phyloP scores from a whole-genome alignment of 805 yeast species.

The Sungouiella thailandica region DNA sequence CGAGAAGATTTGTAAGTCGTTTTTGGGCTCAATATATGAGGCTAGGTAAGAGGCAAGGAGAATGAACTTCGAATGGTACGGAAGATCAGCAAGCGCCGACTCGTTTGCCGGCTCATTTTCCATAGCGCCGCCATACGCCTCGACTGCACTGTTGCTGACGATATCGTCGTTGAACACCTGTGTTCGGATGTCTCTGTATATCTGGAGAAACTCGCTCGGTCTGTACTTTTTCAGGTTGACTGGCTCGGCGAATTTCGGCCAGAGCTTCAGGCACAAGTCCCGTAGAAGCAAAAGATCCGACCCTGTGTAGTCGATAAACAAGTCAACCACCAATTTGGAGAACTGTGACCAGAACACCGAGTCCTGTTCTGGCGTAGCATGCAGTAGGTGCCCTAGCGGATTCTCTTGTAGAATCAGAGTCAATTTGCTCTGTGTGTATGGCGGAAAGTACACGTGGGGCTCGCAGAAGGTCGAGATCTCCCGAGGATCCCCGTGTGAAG shows the following conservation, averaged over 20 bases:
- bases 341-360: constrained; percentile 39
- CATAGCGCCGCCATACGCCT: constrained; percentile 20
- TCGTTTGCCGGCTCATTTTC: constrained; percentile 14
- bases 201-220: constrained; percentile 27
- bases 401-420: constrained; percentile 32
- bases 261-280: constrained; percentile 26
- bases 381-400: constrained; percentile 21
- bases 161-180: constrained; percentile 26
- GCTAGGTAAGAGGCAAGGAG: constrained; percentile 80
- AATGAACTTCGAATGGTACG: constrained; percentile 62
- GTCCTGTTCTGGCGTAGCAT: constrained; percentile 10
- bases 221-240: constrained; percentile 17
- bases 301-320: constrained; percentile 43
- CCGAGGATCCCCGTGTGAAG: constrained; percentile 35
- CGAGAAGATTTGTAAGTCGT: constrained; percentile 69
- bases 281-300: constrained; percentile 32
- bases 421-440: constrained; percentile 34
- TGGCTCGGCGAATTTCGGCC: constrained; percentile 31
- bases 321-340: constrained; percentile 40
- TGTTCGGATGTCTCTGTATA: constrained; percentile 27
- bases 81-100: constrained; percentile 40
- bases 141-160: constrained; percentile 25
- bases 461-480: constrained; percentile 32
- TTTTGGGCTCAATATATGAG: constrained; percentile 65
- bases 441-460: constrained; percentile 38